Evolutionary conservation across 1,284 basidiomycete species (phyloP), one percentile per base, ranked within the genome.

Genomic region (Fomitopsis betulina): DNA sequence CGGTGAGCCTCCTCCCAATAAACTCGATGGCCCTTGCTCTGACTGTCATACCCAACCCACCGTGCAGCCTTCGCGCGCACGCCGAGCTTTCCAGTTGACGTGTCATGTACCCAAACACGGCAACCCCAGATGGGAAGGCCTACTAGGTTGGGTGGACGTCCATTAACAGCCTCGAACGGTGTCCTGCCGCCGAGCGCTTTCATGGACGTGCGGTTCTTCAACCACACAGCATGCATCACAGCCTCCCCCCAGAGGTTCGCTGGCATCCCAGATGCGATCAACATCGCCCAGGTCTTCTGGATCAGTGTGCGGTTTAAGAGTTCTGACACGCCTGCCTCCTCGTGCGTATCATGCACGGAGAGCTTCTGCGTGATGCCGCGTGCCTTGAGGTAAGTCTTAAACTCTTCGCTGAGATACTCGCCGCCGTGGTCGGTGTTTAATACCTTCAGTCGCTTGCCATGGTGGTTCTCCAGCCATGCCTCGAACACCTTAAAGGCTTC

Each of bases 161-260:
- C 42, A 19, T 19, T 19, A 7, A 43, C 15, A 21, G 42, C 42
- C 42, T 43, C 42, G 12, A 19, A 54, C 25, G 53, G 53, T 30
- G 39, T 54, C 5, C 32, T 10, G 10, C 53, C 53, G 25, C 25
- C 39, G 2, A 54, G 42, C 68, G 60, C 5, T 64, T 51, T 0
- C 12, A 70, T 71, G 1, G 68, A 63, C 1, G 69, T 65, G 1
- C 69, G 64, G 57, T 77, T 76, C 33, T 64, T 61, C 3, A 77
- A 25, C 67, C 70, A 76, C 13, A 59, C 62, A 0, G 73, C 67
- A 53, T 76, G 70, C 13, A 61, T 39, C 6, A 76, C 58, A 3
- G 76, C 76, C 55, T 78, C 70, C 4, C 72, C 71, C 77, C 76
- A 79, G 9, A 78, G 63, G 53, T 60, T 71, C 5, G 54, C 50